Evolutionary conservation across 1,284 basidiomycete species (phyloP).

Genomic region (Puccinia novopanici): DNA sequence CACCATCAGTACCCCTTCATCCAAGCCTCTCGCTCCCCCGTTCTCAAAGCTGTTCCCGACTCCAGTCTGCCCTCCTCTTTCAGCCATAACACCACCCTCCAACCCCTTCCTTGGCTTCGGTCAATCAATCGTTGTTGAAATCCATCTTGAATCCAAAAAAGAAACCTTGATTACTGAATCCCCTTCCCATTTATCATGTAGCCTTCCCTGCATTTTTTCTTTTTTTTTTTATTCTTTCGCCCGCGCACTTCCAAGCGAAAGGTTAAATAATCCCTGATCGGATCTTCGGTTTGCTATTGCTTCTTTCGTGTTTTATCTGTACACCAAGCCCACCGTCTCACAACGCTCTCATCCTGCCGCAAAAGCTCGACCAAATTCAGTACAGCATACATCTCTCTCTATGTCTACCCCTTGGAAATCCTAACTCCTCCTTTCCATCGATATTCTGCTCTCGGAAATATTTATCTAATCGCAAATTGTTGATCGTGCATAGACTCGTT

Average conservation of each 20-base stretch:
- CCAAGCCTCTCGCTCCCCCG: constrained; percentile 36
- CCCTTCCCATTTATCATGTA: too few species aligned
- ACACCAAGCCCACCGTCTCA: neutral
- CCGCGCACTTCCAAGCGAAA: neutral
- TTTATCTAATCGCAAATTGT: neutral
- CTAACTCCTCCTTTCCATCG: neutral
- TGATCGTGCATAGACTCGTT: too few species aligned
- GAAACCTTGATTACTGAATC: neutral
- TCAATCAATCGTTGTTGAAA: constrained; percentile 20
- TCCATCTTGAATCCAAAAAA: constrained; percentile 27
- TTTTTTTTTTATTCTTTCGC: neutral
- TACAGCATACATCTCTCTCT: neutral
- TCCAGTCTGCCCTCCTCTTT: constrained; percentile 2
- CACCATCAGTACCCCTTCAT: constrained; percentile 39
- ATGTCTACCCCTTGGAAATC: too few species aligned
- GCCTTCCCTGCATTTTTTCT: neutral
- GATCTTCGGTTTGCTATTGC: neutral
- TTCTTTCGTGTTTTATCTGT: neutral
- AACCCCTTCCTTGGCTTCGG: constrained; percentile 21
- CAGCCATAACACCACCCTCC: neutral
- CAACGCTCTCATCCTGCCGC: neutral
- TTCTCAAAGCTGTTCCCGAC: constrained; percentile 26
- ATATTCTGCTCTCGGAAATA: neutral
- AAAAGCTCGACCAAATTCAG: neutral
- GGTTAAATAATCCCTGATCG: too few species aligned